Percentiles rank a stretch among this genome's conserved stretches.
Evolutionary conservation across 352 stramenopile species (phyloP).

Genomic region (Globisporangium iwayamae): DNA sequence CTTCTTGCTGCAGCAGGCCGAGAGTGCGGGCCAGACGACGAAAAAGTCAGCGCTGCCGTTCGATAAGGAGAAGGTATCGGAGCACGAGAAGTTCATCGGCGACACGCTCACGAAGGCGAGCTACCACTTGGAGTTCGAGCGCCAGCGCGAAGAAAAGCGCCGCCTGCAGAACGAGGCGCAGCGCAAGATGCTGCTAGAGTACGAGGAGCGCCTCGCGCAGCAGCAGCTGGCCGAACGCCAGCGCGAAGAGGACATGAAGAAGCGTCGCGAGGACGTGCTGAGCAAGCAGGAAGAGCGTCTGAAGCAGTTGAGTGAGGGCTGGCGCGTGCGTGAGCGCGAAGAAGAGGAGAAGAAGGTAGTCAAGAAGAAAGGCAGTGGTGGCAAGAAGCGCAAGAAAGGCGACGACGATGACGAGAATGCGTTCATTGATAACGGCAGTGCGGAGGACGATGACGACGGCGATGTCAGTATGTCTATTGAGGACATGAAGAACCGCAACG

Average conservation of each 20-base stretch:
- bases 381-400: conserved; percentile 72
- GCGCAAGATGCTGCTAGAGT: conserved; percentile 75
- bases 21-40: conserved; percentile 42
- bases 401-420: conserved; percentile 34
- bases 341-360: conserved; percentile 81
- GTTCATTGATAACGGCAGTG: conserved; percentile 21
- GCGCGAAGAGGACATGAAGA: conserved; percentile 59
- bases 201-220: conserved; percentile 72
- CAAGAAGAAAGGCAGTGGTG: conserved; percentile 49
- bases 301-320: conserved; percentile 76
- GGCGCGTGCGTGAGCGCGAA: conserved; percentile 78
- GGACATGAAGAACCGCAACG: conserved; percentile 89
- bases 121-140: conserved; percentile 88
- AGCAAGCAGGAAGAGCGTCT: conserved; percentile 82
- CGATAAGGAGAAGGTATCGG: conserved; percentile 84
- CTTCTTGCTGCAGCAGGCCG: conserved; percentile 70
- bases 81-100: conserved; percentile 85
- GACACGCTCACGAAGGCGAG: conserved; percentile 85
- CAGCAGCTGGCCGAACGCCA: conserved; percentile 51
- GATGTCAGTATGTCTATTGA: conserved; percentile 77
- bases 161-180: conserved; percentile 78
- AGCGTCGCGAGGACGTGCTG: conserved; percentile 61
- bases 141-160: conserved; percentile 83
- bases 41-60: conserved; percentile 77
- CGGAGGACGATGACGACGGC: conserved; percentile 52